Conservation (phyloP, 352 stramenopile genomes). For the Globisporangium nodosum region DNA sequence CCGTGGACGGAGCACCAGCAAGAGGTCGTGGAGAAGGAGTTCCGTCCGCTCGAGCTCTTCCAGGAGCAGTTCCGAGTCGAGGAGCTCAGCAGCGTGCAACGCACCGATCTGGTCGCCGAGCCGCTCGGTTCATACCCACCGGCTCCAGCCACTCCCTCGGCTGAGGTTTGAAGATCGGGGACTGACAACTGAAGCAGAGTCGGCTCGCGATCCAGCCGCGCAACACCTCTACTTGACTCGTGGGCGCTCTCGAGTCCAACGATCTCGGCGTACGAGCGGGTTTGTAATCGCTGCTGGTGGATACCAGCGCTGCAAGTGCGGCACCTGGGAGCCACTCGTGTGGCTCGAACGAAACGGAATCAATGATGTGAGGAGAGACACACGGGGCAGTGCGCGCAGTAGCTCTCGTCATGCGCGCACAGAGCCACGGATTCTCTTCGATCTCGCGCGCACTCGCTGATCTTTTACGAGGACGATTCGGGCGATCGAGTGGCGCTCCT, state of each 20-base stretch:
- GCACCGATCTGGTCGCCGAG: slow-evolving; percentile 49
- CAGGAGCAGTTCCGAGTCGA: slow-evolving; percentile 27
- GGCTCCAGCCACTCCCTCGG: slow-evolving; percentile 1
- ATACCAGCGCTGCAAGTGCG: not conserved
- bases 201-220: not conserved
- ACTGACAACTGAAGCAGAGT: not conserved
- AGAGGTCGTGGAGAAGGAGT: slow-evolving; percentile 44
- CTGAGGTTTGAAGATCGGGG: slow-evolving; percentile 8
- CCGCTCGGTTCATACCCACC: slow-evolving; percentile 18
- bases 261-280: slow-evolving; percentile 4
- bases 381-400: not conserved
- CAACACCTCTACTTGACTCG: not conserved
- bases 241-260: not conserved
- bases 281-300: slow-evolving; percentile 8
- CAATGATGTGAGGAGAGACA: not conserved
- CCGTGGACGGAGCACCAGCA: slow-evolving; percentile 52
- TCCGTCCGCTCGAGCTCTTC: slow-evolving; percentile 38
- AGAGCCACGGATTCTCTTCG: not conserved
- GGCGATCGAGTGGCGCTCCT: too few species aligned
- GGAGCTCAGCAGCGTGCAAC: slow-evolving; percentile 53
- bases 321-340: not conserved
- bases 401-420: not conserved
- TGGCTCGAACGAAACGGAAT: not conserved
- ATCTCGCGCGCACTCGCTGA: too few species aligned
- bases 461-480: not conserved